Conservation (phyloP, 108 stramenopile genomes). For the Cyclotella baltica region DNA sequence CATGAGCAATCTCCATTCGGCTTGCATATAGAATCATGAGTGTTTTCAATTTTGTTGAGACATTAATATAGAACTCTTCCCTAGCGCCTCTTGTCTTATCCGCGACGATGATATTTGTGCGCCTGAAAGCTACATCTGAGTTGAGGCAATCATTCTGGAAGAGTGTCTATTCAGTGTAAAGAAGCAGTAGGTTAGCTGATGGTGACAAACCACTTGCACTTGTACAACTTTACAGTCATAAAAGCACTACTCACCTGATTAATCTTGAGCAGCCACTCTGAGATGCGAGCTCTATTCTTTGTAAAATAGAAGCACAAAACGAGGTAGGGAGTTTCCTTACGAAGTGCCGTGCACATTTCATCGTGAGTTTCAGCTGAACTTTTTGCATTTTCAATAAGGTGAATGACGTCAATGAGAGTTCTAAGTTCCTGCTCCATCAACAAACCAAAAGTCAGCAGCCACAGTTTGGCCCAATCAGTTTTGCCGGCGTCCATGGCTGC, state of each 20-base stretch:
- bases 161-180: no score
- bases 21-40: not conserved
- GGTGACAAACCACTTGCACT: no score
- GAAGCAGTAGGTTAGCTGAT: no score
- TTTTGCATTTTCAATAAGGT: not conserved
- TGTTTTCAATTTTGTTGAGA: not conserved
- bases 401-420: not conserved
- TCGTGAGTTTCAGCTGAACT: not conserved
- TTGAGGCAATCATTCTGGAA: not conserved
- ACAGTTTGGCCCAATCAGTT: not conserved
- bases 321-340: not conserved
- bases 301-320: not conserved
- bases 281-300: not conserved
- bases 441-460: not conserved
- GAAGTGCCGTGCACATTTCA: not conserved
- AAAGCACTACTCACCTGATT: no score
- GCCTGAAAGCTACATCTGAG: not conserved
- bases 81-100: not conserved
- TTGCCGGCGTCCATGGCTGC: not conserved
- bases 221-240: no score
- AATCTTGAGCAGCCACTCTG: not conserved
- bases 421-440: not conserved
- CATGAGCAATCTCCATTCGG: not conserved
- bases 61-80: not conserved
- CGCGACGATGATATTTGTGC: not conserved